Evolutionary conservation across 2,329 filamentous ascomycete species (phyloP).

Genomic region (Aspergillus alliaceus): DNA sequence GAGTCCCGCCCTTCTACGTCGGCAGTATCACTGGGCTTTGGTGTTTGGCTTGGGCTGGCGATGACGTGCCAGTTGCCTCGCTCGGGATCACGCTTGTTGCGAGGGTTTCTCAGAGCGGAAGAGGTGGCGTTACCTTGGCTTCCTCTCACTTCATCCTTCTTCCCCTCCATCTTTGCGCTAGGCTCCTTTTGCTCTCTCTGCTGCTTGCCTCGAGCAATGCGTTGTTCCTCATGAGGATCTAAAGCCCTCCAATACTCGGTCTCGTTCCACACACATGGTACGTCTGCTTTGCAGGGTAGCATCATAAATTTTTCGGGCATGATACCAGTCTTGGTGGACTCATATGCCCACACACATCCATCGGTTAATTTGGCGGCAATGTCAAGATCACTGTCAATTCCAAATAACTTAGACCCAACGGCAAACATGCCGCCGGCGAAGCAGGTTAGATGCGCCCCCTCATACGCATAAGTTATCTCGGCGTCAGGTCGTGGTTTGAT

Average conservation of each 20-base stretch:
- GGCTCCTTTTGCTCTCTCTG: conserved; percentile 24
- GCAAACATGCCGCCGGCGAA: conserved; percentile 65
- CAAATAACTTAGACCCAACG: conserved; percentile 58
- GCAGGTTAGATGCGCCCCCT: conserved; percentile 60
- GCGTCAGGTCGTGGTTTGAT: conserved; percentile 22
- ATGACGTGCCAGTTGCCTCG: conserved; percentile 22
- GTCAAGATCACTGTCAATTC: conserved; percentile 53
- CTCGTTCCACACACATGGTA: conserved; percentile 56
- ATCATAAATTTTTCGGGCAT: conserved; percentile 62
- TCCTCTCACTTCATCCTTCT: background rate
- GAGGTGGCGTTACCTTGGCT: background rate
- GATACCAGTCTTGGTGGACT: conserved; percentile 55
- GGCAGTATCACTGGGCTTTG: background rate
- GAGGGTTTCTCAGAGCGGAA: background rate
- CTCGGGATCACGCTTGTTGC: conserved; percentile 1
- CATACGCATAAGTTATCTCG: conserved; percentile 42
- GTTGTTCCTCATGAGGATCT: conserved; percentile 35
- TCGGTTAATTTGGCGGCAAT: conserved; percentile 60
- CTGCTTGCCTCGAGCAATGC: conserved; percentile 25
- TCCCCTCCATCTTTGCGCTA: conserved; percentile 3
- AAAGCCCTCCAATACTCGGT: conserved; percentile 48
- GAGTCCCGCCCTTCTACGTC: conserved; percentile 6
- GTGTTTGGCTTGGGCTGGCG: background rate
- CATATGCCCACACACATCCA: conserved; percentile 64
- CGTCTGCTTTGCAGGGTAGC: conserved; percentile 48